Evolutionary conservation across 2,329 filamentous ascomycete genomes (phyloP).

Genomic region (Pseudopithomyces chartarum): DNA sequence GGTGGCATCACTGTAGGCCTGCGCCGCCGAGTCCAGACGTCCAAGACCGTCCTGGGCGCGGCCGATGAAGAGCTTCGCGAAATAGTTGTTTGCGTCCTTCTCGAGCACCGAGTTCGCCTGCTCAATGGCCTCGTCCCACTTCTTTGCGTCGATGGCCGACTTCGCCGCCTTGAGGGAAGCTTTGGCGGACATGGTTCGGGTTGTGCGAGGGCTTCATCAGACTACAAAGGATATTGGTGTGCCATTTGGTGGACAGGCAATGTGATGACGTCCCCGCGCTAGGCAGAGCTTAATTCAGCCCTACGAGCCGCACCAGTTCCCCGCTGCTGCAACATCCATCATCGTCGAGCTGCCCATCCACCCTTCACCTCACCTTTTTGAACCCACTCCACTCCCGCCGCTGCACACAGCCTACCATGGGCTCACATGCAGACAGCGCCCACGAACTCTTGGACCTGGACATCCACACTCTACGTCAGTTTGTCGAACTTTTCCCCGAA

Average conservation of each 20-base stretch:
- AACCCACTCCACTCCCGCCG: not conserved
- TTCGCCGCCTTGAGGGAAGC: conserved; percentile 80
- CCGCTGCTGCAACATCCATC: conserved; percentile 4
- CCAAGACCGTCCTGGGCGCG: conserved; percentile 81
- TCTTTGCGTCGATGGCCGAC: conserved; percentile 74
- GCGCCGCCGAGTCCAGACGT: conserved; percentile 73
- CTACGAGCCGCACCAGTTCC: conserved; percentile 26
- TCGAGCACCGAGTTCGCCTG: conserved; percentile 72
- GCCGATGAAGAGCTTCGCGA: conserved; percentile 86
- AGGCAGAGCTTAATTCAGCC: conserved; percentile 32
- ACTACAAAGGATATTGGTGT: conserved; percentile 21
- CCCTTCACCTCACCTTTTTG: not conserved
- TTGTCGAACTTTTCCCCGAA: conserved; percentile 81
- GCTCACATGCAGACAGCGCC: conserved; percentile 42
- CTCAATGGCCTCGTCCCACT: conserved; percentile 75
- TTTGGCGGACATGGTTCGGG: conserved; percentile 57
- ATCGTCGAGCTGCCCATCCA: not conserved
- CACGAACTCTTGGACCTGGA: conserved; percentile 69
- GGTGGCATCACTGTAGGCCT: conserved; percentile 74
- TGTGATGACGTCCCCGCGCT: conserved; percentile 30
- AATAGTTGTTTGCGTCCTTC: conserved; percentile 78
- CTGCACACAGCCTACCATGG: conserved; percentile 26
- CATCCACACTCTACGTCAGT: conserved; percentile 75
- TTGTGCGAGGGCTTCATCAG: no score
- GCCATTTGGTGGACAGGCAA: conserved; percentile 26